Base-by-base conservation (phyloP, 192 early-diverging fungal genomes). In the Coemansia aciculifera region DNA sequence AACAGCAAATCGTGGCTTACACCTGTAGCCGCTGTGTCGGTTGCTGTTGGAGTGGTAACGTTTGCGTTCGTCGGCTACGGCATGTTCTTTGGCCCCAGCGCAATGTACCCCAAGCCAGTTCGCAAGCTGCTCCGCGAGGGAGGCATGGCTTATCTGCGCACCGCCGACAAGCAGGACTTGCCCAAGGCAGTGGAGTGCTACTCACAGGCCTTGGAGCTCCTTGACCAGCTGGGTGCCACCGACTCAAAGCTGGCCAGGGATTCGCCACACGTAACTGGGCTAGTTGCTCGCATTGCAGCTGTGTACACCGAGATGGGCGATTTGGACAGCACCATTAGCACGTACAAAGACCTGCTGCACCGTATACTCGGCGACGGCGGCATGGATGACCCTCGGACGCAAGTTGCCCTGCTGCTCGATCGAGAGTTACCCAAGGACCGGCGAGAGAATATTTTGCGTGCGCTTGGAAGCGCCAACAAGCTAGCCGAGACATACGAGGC, bases 291-390 rank as follows among this genome's bases (percentile, higher is more conserved):
- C 24, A 62, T 83, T 0, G 80, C 75, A 9, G 12, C 66, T 0
- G 72, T 83, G 34, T 83, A 78, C 48, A 46, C 46, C 15, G 80
- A 78, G 29, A 77, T 78, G 75, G 80, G 80, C 40, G 75, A 83
- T 38, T 43, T 77, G 52, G 80, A 83, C 54, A 63, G 59, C 52
- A 60, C 76, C 6, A 75, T 83, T 17, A 59, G 62, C 37, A 51
- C 54, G 40, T 78, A 78, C 64, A 71, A 29, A n/a, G 75, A 78
- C 27, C 60, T 83, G 7, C 24, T 83, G 75, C 59, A 72, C 34
- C 75, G 80, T 27, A 78, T 83, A 32, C 67, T 83, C 19, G 76
- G 73, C 57, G 69, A 71, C 12, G 49, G 40, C 34, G 72, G 67
- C 66, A 72, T 83, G 65, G 54, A 59, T 15, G 76, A 83, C 17